Evolutionary conservation across 345 rosid genomes (phyloP).

Genomic region (Erucastrum elatum): DNA sequence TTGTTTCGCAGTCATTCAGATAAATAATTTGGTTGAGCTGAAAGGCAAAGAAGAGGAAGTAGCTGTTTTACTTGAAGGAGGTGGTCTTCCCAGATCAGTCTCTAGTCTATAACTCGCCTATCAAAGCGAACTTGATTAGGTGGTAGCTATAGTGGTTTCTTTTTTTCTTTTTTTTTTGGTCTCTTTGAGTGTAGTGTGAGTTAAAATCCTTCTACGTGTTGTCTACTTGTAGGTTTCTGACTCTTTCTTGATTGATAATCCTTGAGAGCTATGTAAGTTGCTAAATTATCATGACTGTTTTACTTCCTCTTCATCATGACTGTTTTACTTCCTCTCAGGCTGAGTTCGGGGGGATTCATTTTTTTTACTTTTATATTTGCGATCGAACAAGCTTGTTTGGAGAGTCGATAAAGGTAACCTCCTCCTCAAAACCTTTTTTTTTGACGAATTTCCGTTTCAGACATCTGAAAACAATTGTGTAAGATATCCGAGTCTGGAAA

Average conservation of each 20-base stretch:
- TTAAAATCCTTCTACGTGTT: too few species aligned
- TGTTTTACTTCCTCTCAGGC: constrained; percentile 46
- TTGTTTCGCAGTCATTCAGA: constrained; percentile 76
- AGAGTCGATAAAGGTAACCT: constrained; percentile 69
- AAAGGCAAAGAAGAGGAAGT: constrained; percentile 76
- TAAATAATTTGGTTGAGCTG: constrained; percentile 73
- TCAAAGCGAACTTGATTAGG: constrained; percentile 79
- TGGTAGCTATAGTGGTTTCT: constrained; percentile 46
- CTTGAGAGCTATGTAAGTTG: constrained; percentile 79
- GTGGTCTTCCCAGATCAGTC: constrained; percentile 79
- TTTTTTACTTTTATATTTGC: constrained; percentile 69
- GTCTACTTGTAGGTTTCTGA: constrained; percentile 61
- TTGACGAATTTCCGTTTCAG: not conserved
- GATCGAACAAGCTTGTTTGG: constrained; percentile 80
- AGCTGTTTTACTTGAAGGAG: constrained; percentile 85
- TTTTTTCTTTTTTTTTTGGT: not conserved
- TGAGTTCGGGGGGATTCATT: constrained; percentile 66
- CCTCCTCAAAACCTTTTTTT: not conserved
- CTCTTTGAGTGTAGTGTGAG: not conserved
- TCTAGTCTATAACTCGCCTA: constrained; percentile 60
- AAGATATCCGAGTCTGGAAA: not conserved
- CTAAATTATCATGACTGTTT: not conserved
- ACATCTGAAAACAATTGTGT: not conserved
- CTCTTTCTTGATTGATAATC: constrained; percentile 87
- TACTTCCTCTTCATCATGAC: not conserved